Conservation (phyloP, 2,329 filamentous ascomycete genomes). For the Neurospora sp. region DNA sequence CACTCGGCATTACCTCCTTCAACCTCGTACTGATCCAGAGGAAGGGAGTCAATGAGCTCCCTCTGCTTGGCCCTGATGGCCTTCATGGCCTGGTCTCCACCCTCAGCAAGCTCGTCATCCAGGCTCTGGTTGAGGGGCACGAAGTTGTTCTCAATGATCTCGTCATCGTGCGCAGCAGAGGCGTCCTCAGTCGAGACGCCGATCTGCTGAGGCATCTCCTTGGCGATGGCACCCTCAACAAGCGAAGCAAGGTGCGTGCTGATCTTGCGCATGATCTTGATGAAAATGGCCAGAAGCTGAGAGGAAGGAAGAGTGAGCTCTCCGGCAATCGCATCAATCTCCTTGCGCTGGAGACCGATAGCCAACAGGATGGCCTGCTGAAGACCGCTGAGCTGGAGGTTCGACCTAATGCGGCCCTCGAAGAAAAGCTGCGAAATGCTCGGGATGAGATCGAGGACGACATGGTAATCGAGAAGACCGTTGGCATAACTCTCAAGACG, state of each 20-base stretch:
- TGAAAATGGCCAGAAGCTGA: constrained; percentile 91
- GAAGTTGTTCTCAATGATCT: constrained; percentile 55
- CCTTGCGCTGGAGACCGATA: constrained; percentile 83
- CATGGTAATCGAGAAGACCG: constrained; percentile 95
- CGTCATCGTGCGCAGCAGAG: constrained; percentile 58
- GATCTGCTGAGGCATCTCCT: constrained; percentile 51
- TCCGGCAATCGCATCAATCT: constrained; percentile 66
- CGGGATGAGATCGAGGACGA: constrained; percentile 87
- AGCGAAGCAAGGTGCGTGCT: constrained; percentile 66
- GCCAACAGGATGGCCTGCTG: constrained; percentile 84
- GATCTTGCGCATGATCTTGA: constrained; percentile 88
- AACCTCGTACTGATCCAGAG: constrained; percentile 71
- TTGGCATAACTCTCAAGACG: constrained; percentile 91
- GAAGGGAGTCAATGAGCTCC: constrained; percentile 81
- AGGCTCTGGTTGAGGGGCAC: constrained; percentile 61
- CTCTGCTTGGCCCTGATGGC: constrained; percentile 70
- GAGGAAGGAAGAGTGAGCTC: constrained; percentile 65
- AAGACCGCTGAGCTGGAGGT: constrained; percentile 65
- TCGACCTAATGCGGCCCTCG: constrained; percentile 57
- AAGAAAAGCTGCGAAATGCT: constrained; percentile 78
- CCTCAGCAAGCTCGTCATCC: constrained; percentile 76
- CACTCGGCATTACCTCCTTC: constrained; percentile 52
- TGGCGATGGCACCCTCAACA: constrained; percentile 62
- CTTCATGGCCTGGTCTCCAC: constrained; percentile 63
- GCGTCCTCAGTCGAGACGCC: constrained; percentile 51